Conservation (phyloP, 2,329 filamentous ascomycete genomes). For the Alternaria viburni region DNA sequence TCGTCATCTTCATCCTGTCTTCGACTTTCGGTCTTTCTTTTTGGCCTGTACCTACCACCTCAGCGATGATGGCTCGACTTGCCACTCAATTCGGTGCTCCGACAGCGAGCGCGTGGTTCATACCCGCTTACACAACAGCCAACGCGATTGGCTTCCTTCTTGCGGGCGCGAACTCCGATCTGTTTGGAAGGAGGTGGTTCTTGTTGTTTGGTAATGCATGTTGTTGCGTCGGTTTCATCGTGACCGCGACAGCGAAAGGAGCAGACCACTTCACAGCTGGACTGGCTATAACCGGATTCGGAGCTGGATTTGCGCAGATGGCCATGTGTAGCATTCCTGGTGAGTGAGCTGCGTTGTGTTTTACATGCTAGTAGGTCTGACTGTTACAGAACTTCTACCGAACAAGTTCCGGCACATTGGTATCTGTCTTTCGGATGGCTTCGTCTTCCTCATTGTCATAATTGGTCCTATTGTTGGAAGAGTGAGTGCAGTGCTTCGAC, state of each 20-base stretch:
- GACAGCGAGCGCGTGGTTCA: slow-evolving; percentile 23
- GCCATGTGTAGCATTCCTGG: slow-evolving; percentile 55
- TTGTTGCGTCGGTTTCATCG: slow-evolving; percentile 46
- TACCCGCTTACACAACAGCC: slow-evolving; percentile 32
- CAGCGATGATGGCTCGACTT: slow-evolving; percentile 28
- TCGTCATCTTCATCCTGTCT: slow-evolving; percentile 34
- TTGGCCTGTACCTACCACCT: slow-evolving; percentile 38
- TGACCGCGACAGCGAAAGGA: slow-evolving; percentile 37
- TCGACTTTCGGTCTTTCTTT: slow-evolving; percentile 37
- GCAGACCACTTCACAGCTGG: slow-evolving; percentile 51
- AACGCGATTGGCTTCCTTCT: slow-evolving; percentile 31
- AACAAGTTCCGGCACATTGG: slow-evolving; percentile 16
- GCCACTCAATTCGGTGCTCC: slow-evolving; percentile 19
- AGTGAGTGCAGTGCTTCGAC: background rate
- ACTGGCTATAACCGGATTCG: slow-evolving; percentile 54
- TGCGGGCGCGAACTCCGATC: slow-evolving; percentile 54
- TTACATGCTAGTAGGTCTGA: slow-evolving; percentile 19
- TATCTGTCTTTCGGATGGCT: slow-evolving; percentile 43
- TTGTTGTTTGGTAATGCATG: slow-evolving; percentile 53
- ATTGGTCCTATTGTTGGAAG: background rate
- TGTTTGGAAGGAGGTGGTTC: slow-evolving; percentile 58
- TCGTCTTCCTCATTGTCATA: slow-evolving; percentile 50
- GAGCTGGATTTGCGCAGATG: slow-evolving; percentile 53
- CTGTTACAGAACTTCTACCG: slow-evolving; percentile 8
- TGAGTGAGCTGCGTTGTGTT: background rate